A percentile compares a stretch with the other conserved stretches of the same genome.
Conservation (phyloP, 2,329 filamentous ascomycete species). For the Lasiodiplodia theobromae region DNA sequence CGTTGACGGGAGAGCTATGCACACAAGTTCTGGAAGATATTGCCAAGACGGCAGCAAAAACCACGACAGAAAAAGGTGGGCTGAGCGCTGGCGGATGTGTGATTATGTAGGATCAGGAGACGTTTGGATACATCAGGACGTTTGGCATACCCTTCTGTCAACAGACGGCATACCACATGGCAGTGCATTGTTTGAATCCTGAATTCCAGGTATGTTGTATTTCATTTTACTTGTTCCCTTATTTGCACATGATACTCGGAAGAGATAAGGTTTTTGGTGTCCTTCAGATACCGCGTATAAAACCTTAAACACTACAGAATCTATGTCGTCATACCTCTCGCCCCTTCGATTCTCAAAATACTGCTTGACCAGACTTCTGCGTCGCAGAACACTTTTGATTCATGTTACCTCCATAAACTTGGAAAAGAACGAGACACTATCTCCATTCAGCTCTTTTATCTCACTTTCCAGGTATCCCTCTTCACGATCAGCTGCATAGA, state of each 20-base stretch:
- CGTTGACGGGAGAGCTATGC: conserved; percentile 66
- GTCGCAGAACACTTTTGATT: no score
- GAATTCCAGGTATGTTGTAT: not conserved
- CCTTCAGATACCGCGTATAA: not conserved
- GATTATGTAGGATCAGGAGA: conserved; percentile 11
- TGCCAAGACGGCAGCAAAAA: conserved; percentile 64
- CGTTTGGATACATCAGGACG: not conserved
- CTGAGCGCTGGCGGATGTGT: conserved; percentile 13
- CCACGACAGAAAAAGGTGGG: conserved; percentile 54
- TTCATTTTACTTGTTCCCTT: not conserved
- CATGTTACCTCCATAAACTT: no score
- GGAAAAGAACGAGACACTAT: no score
- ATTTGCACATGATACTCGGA: not conserved
- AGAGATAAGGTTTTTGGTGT: not conserved
- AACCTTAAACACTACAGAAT: not conserved
- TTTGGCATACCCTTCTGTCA: not conserved
- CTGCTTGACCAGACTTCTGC: no score
- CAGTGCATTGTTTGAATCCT: not conserved
- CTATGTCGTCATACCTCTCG: not conserved
- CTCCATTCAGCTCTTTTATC: not conserved
- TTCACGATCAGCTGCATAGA: not conserved
- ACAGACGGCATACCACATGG: not conserved
- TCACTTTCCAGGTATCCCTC: not conserved
- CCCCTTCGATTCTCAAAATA: not conserved
- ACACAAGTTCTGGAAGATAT: conserved; percentile 67